Evolutionary conservation across 176 grass and related monocot species (phyloP).

Genomic region (Oryza punctata): DNA sequence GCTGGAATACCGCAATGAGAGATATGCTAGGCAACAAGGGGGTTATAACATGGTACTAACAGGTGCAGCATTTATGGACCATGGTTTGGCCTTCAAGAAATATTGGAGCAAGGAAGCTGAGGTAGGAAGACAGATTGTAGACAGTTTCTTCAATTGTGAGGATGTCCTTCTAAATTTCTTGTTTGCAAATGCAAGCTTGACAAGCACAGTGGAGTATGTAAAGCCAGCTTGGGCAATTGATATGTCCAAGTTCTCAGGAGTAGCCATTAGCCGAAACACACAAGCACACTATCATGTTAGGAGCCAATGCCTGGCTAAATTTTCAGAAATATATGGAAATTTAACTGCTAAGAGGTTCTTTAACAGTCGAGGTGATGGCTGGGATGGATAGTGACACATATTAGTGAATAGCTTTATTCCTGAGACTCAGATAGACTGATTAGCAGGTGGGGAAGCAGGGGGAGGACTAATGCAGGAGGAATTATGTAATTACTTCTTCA

Average conservation of each 20-base stretch:
- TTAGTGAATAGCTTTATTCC: neutral
- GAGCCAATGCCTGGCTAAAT: conserved; percentile 72
- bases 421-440: conserved; percentile 16
- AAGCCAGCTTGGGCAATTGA: conserved; percentile 91
- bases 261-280: conserved; percentile 77
- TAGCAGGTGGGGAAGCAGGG: conserved; percentile 11
- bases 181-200: conserved; percentile 69
- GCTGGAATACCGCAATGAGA: conserved; percentile 65
- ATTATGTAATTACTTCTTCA: neutral
- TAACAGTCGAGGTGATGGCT: conserved; percentile 63
- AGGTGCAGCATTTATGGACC: conserved; percentile 93
- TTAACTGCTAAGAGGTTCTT: conserved; percentile 69
- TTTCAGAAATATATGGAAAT: conserved; percentile 76
- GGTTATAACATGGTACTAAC: conserved; percentile 93
- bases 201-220: conserved; percentile 78
- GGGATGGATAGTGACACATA: conserved; percentile 66
- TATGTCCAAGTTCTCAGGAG: conserved; percentile 92
- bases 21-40: conserved; percentile 50
- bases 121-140: conserved; percentile 59
- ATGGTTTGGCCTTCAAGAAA: conserved; percentile 70
- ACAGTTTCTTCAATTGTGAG: conserved; percentile 84
- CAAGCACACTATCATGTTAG: conserved; percentile 72
- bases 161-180: conserved; percentile 90
- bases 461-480: neutral
- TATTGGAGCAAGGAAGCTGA: conserved; percentile 76